phyloP scores from a whole-genome alignment of 2,329 filamentous ascomycete genomes.

The Aspergillus pseudoglaucus region DNA sequence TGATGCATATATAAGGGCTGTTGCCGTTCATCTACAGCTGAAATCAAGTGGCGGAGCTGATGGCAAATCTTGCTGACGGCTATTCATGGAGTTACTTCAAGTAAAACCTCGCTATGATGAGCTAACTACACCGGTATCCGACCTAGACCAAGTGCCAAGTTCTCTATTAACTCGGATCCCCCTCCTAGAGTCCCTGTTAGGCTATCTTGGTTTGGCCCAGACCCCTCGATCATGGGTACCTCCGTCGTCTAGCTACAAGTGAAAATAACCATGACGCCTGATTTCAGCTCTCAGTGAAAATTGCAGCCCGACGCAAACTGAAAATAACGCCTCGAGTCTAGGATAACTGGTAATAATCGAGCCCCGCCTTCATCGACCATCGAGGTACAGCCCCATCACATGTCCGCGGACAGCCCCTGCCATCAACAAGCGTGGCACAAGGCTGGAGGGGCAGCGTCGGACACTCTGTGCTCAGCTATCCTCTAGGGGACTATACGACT shows the following conservation, averaged over 20 bases:
- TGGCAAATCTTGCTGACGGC: too few relatives aligned
- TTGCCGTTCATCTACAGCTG: too few relatives aligned
- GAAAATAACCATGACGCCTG: background rate
- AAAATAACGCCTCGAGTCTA: background rate
- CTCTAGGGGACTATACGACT: background rate
- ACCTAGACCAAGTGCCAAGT: background rate
- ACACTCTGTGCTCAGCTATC: background rate
- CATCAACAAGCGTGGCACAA: background rate
- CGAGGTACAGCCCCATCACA: background rate
- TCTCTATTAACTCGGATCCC: background rate
- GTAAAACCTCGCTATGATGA: too few relatives aligned
- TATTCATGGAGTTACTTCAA: too few relatives aligned
- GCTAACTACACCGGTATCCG: background rate
- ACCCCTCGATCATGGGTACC: background rate
- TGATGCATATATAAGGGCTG: too few relatives aligned
- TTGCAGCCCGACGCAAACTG: background rate
- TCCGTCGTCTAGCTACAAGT: background rate
- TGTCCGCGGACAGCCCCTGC: background rate
- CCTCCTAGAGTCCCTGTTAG: background rate
- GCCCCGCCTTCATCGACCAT: background rate
- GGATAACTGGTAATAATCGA: background rate
- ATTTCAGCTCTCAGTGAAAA: background rate
- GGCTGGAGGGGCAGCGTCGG: background rate
- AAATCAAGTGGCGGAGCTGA: too few relatives aligned
- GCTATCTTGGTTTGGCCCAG: background rate